Base-by-base conservation (phyloP, 78 protist species). In the Dictyostelium firmibasis region DNA sequence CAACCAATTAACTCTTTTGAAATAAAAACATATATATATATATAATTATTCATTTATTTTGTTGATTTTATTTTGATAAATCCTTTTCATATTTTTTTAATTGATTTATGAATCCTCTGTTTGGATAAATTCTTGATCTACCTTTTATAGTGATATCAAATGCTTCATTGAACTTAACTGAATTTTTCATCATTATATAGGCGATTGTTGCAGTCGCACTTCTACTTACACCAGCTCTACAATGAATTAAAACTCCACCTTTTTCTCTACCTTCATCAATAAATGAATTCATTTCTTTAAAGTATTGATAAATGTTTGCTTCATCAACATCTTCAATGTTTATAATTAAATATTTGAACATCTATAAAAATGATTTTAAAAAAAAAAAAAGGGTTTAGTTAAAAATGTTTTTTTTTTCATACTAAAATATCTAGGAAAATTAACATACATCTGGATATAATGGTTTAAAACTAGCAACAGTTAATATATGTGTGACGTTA, bases 61-160 rank as follows among this genome's bases (percentile, higher is more conserved):
- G 25, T 72, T 72, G 1, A 29, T 75, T 18, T 77, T 77, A 43
- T 77, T 35, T 35, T 35, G 41, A 77, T 41, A 43, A 41, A 23
- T 36, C 70, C 2, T 50, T n/a, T 78, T 81, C 94, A 89, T 23
- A 89, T 43, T 89, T 53, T 70, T 89, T 60, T 50, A 89, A 50
- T 89, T 89, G 94, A 2, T 31, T 31, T 7, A 38, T 23, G 38
- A 89, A 89, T 13, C 94, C 94, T 11, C 11, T 44, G 33, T 89
- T 89, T 81, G 94, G 94, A 64, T 85, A 89, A 47, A 89, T 89
- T 89, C 94, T 89, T 4, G 86, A 64, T 89, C 94, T 89, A 64
- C 62, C 62, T 31, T 41, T 69, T 33, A n/a, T 75, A 2, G 87
- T 81, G 16, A 89, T 53, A 29, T 47, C 53, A 33, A 64, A 89